Evolutionary conservation across 1,139 yeast genomes (phyloP).

Genomic region (Magnusiomyces suaveolens): DNA sequence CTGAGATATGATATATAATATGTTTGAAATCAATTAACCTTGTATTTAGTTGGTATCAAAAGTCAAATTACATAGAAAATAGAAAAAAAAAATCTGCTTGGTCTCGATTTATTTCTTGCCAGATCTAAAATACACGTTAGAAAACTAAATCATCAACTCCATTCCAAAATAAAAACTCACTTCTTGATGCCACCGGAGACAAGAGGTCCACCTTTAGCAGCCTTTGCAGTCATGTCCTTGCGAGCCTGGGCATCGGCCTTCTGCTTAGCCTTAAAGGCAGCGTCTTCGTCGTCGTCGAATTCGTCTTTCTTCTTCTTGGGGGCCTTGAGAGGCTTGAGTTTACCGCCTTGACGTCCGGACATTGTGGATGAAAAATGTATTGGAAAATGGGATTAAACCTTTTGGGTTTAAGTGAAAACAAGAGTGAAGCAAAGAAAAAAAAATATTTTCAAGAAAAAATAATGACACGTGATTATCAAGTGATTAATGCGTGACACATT

Average conservation of each 20-base stretch:
- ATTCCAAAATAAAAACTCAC: slow-evolving; percentile 27
- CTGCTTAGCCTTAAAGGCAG: slow-evolving; percentile 86
- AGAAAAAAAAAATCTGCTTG: background rate
- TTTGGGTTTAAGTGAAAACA: background rate
- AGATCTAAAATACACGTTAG: slow-evolving; percentile 16
- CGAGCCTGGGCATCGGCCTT: slow-evolving; percentile 90
- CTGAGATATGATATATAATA: too few species aligned
- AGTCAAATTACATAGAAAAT: background rate
- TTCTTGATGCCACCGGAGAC: slow-evolving; percentile 94
- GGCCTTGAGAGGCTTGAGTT: slow-evolving; percentile 36
- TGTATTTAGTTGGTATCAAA: background rate
- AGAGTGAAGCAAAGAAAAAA: background rate
- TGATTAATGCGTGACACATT: too few species aligned
- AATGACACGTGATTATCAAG: background rate
- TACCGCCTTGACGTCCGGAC: slow-evolving; percentile 44
- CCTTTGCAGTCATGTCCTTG: slow-evolving; percentile 81
- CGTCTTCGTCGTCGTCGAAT: slow-evolving; percentile 73
- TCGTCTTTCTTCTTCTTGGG: slow-evolving; percentile 57
- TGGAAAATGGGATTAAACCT: background rate
- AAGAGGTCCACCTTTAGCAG: slow-evolving; percentile 82
- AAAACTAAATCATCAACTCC: background rate
- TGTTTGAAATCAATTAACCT: background rate
- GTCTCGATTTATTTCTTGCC: slow-evolving; percentile 20
- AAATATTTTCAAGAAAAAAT: background rate
- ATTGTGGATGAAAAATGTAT: slow-evolving; percentile 22